Evolutionary conservation across 257 asterid species (phyloP).

Genomic region (Solanum habrochaites): DNA sequence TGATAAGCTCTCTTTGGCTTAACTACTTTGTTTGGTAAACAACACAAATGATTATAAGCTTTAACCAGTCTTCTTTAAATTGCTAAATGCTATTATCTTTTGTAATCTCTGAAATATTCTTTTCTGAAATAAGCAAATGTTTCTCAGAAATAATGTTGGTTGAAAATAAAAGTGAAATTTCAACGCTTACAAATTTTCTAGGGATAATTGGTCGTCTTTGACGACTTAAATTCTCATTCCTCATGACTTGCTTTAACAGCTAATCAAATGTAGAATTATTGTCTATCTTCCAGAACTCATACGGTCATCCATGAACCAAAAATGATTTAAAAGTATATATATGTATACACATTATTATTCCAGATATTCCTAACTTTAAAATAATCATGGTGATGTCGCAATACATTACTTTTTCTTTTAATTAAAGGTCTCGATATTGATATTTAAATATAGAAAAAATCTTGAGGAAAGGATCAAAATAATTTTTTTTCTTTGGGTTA

Average conservation of each 20-base stretch:
- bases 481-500: too few species aligned
- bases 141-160: not conserved
- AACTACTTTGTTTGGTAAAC: not conserved
- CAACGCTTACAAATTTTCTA: not conserved
- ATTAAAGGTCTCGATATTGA: too few species aligned
- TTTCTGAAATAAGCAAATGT: not conserved
- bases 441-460: too few species aligned
- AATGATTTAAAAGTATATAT: not conserved
- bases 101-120: not conserved
- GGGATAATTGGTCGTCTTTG: not conserved
- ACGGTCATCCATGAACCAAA: not conserved
- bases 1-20: not conserved
- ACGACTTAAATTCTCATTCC: not conserved
- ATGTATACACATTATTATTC: not conserved
- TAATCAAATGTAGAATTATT: not conserved
- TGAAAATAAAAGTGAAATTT: not conserved
- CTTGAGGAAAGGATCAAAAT: too few species aligned
- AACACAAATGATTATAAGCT: not conserved
- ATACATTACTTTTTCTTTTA: too few species aligned
- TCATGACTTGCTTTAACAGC: not conserved
- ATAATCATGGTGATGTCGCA: not conserved
- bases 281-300: not conserved
- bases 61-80: not conserved
- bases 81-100: not conserved
- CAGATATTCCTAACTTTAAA: not conserved